phyloP scores from a whole-genome alignment of 2,329 filamentous ascomycete species.

The Verticillium zaregamsianum region DNA sequence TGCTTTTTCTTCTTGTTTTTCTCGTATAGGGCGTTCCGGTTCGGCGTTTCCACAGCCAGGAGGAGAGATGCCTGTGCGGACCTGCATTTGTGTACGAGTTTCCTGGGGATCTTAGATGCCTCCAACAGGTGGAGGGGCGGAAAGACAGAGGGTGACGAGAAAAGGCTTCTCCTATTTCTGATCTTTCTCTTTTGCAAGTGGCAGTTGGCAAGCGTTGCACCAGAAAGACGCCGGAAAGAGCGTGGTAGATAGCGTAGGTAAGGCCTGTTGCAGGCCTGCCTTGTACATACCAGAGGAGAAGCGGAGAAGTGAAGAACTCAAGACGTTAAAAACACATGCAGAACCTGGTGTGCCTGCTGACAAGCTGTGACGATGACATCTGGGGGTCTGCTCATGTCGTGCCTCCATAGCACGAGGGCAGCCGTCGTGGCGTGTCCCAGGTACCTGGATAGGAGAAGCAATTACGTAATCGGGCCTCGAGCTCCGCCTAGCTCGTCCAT shows the following conservation, averaged over 20 bases:
- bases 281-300: background rate
- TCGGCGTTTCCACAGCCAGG: background rate
- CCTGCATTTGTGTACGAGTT: background rate
- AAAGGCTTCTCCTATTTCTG: background rate
- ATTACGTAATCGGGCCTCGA: background rate
- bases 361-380: background rate
- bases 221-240: background rate
- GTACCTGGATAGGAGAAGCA: background rate
- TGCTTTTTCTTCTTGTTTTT: conserved; percentile 18
- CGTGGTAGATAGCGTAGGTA: background rate
- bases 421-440: too few species aligned
- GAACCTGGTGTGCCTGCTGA: too few species aligned
- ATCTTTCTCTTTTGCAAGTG: background rate
- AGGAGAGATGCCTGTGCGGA: conserved; percentile 3
- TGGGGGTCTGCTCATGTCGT: too few species aligned
- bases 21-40: conserved; percentile 13
- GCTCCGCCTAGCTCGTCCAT: background rate
- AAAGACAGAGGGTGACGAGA: background rate
- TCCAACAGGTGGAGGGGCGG: background rate
- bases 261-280: background rate
- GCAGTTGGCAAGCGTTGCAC: background rate
- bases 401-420: too few species aligned
- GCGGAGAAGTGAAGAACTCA: background rate
- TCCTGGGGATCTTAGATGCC: background rate
- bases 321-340: background rate